phyloP scores from a whole-genome alignment of 306 rosid genomes.

The Gastrolobium villosum region DNA sequence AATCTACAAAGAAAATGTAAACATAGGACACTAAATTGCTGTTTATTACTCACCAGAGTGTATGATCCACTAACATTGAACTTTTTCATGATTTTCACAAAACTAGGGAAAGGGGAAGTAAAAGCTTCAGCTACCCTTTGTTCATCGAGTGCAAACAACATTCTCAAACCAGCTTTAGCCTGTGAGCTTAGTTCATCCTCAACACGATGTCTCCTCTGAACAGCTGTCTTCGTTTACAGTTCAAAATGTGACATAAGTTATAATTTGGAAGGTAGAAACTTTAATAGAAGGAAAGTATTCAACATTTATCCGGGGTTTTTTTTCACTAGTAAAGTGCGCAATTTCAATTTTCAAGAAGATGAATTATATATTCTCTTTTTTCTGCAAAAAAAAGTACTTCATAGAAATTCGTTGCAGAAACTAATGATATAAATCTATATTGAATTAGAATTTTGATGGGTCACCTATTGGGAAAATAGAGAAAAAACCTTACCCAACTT shows the following conservation, averaged over 20 bases:
- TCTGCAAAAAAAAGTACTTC: slow-evolving; percentile 17
- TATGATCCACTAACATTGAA: slow-evolving; percentile 91
- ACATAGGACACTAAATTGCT: slow-evolving; percentile 33
- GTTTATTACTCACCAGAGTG: slow-evolving; percentile 74
- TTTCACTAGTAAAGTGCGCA: slow-evolving; percentile 38
- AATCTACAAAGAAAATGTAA: slow-evolving; percentile 1
- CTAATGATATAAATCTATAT: background rate
- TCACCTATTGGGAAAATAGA: slow-evolving; percentile 39
- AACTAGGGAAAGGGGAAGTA: slow-evolving; percentile 79
- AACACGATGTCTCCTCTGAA: slow-evolving; percentile 61
- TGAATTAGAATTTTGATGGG: slow-evolving; percentile 29
- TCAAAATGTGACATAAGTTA: slow-evolving; percentile 46
- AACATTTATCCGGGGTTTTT: slow-evolving; percentile 12
- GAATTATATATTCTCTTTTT: slow-evolving; percentile 1
- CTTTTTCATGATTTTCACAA: slow-evolving; percentile 92
- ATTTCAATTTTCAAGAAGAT: slow-evolving; percentile 34
- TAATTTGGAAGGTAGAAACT: slow-evolving; percentile 35
- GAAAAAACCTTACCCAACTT: slow-evolving; percentile 72
- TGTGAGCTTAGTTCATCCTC: slow-evolving; percentile 72
- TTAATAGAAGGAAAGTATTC: slow-evolving; percentile 33
- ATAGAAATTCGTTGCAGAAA: slow-evolving; percentile 38
- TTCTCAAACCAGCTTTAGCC: slow-evolving; percentile 74
- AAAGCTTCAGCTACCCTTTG: slow-evolving; percentile 82
- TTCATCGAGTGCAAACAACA: slow-evolving; percentile 81
- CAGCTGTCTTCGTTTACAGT: slow-evolving; percentile 62